Percentiles rank a stretch among this genome's conserved stretches.
Conservation (phyloP, 73 alveolate genomes). For the Breviolum minutum region DNA sequence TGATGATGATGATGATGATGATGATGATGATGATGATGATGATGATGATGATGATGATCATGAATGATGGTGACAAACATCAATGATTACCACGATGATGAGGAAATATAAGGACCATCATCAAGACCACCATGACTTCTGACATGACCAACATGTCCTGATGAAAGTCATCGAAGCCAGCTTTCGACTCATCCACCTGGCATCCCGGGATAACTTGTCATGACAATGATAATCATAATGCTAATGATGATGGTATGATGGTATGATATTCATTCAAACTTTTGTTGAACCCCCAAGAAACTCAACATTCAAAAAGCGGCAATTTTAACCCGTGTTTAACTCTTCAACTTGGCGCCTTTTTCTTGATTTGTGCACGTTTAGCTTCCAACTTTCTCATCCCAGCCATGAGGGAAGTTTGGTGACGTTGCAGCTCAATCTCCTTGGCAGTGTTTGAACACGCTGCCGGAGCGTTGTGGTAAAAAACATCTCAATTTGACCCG, state of each 20-base stretch:
- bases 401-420: constrained; percentile 12
- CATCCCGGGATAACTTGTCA: too few species aligned
- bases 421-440: constrained; percentile 65
- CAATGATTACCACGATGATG: not conserved
- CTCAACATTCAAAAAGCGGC: too few species aligned
- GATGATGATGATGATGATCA: too few species aligned
- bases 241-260: not conserved
- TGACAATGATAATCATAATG: too few species aligned
- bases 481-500: not conserved
- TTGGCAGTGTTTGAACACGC: not conserved
- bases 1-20: too few species aligned
- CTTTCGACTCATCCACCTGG: constrained; percentile 64
- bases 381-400: constrained; percentile 24
- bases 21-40: too few species aligned
- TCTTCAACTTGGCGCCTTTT: not conserved
- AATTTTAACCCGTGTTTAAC: too few species aligned
- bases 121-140: not conserved
- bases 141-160: not conserved
- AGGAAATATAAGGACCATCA: not conserved
- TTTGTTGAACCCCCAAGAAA: too few species aligned
- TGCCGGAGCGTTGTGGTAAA: too few species aligned
- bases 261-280: not conserved
- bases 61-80: not conserved
- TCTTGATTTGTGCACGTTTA: constrained; percentile 1
- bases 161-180: constrained; percentile 58